phyloP scores from a whole-genome alignment of 83 land plant genomes.

The Larix sibirica region DNA sequence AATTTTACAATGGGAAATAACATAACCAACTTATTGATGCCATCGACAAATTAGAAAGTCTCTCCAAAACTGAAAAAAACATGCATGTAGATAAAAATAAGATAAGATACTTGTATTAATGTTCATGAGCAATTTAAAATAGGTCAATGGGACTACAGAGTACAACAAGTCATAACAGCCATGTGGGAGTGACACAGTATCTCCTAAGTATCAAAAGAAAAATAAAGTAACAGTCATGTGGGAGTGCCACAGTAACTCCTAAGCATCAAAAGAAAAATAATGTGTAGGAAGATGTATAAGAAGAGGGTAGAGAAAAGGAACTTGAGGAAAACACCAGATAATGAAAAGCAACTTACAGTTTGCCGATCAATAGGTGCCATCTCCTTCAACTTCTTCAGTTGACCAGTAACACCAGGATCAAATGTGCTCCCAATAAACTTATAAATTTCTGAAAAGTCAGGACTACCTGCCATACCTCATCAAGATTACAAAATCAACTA shows the following conservation, averaged over 20 bases:
- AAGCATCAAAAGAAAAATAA: too few species aligned
- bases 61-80: neutral
- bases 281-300: neutral
- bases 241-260: too few species aligned
- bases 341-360: slow-evolving; percentile 20
- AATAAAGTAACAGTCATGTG: too few species aligned
- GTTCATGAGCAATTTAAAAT: too few species aligned
- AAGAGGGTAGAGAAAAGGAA: neutral
- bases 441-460: slow-evolving; percentile 82
- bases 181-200: too few species aligned
- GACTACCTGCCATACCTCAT: slow-evolving; percentile 47
- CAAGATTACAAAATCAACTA: neutral
- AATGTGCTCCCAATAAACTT: slow-evolving; percentile 80
- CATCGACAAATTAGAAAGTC: neutral
- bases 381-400: slow-evolving; percentile 73
- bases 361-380: slow-evolving; percentile 84
- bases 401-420: slow-evolving; percentile 66
- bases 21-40: neutral
- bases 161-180: too few species aligned
- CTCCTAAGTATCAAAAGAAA: too few species aligned
- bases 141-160: too few species aligned
- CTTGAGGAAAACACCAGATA: neutral
- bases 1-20: neutral
- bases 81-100: neutral
- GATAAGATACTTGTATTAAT: too few species aligned